Evolutionary conservation across 495 filamentous ascomycete species (phyloP).

Genomic region (Hypoxylon crocopeplum): DNA sequence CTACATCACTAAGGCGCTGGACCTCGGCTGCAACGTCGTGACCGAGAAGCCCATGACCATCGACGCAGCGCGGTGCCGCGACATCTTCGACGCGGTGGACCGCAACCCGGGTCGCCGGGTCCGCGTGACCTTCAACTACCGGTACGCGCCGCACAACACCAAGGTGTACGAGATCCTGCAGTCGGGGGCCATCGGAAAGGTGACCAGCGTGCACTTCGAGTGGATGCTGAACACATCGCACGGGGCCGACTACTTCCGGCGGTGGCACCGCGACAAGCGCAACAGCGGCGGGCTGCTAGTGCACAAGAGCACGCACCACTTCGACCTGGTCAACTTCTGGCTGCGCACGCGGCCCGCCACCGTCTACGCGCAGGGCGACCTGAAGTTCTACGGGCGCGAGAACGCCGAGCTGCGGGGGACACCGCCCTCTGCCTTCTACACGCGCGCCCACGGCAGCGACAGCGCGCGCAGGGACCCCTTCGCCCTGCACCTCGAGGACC

Average conservation of each 20-base stretch:
- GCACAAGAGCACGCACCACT: conserved; percentile 60
- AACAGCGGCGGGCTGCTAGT: conserved; percentile 63
- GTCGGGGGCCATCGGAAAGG: conserved; percentile 57
- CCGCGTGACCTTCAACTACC: conserved; percentile 59
- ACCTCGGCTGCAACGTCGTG: conserved; percentile 62
- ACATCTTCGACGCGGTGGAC: conserved; percentile 54
- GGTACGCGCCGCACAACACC: conserved; percentile 60
- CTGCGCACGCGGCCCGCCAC: conserved; percentile 51
- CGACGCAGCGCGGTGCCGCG: conserved; percentile 58
- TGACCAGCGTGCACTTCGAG: conserved; percentile 64
- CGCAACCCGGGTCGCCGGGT: conserved; percentile 44
- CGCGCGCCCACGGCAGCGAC: conserved; percentile 46
- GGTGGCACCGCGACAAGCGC: conserved; percentile 65
- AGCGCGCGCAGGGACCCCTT: conserved; percentile 52
- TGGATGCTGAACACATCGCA: conserved; percentile 67
- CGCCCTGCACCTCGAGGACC: conserved; percentile 57
- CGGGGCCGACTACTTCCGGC: conserved; percentile 67
- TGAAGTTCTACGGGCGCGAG: conserved; percentile 56
- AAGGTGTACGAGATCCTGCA: conserved; percentile 56
- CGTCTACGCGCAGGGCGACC: conserved; percentile 56
- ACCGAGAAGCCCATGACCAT: conserved; percentile 69
- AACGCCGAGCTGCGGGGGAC: conserved; percentile 52
- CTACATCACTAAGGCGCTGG: conserved; percentile 62
- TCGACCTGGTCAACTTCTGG: conserved; percentile 61
- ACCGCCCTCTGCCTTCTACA: conserved; percentile 44